phyloP scores from a whole-genome alignment of 2,329 filamentous ascomycete genomes.

The Hypoxylon sp. region DNA sequence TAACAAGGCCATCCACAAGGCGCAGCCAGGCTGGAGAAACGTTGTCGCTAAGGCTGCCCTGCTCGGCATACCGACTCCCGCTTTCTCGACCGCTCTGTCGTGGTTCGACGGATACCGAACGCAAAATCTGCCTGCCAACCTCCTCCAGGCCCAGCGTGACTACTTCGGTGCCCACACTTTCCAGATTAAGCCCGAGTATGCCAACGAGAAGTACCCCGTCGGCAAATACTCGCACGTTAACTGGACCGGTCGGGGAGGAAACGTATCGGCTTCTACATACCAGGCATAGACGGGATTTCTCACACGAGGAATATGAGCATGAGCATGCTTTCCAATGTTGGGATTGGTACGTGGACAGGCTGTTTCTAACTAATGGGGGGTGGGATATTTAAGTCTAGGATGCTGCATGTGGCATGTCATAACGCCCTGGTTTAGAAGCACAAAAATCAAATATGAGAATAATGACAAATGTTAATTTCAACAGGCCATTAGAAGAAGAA shows the following conservation, averaged over 20 bases:
- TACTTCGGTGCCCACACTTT: constrained; percentile 98
- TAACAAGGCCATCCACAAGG: constrained; percentile 98
- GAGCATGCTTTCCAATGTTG: constrained; percentile 33
- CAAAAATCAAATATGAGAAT: constrained; percentile 35
- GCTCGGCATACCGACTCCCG: constrained; percentile 94
- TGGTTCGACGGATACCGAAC: constrained; percentile 99
- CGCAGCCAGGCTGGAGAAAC: constrained; percentile 91
- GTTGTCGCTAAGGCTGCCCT: constrained; percentile 91
- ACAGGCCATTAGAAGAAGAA: constrained; percentile 1
- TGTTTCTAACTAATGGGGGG: constrained; percentile 44
- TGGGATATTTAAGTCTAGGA: constrained; percentile 42
- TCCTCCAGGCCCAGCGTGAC: constrained; percentile 98
- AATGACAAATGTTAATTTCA: constrained; percentile 20
- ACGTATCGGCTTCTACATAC: constrained; percentile 97
- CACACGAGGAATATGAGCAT: constrained; percentile 23
- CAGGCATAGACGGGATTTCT: constrained; percentile 74
- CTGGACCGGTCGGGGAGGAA: constrained; percentile 98
- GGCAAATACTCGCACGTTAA: constrained; percentile 97
- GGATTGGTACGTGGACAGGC: constrained; percentile 36
- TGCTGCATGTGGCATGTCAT: constrained; percentile 34
- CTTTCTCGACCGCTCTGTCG: constrained; percentile 95
- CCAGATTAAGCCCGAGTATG: constrained; percentile 83
- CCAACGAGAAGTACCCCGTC: constrained; percentile 81
- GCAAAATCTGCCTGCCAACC: constrained; percentile 96
- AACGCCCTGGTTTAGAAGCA: constrained; percentile 27